Base-by-base conservation (phyloP, 139 green algal genomes). In the Chlamydomonas sp. region DNA sequence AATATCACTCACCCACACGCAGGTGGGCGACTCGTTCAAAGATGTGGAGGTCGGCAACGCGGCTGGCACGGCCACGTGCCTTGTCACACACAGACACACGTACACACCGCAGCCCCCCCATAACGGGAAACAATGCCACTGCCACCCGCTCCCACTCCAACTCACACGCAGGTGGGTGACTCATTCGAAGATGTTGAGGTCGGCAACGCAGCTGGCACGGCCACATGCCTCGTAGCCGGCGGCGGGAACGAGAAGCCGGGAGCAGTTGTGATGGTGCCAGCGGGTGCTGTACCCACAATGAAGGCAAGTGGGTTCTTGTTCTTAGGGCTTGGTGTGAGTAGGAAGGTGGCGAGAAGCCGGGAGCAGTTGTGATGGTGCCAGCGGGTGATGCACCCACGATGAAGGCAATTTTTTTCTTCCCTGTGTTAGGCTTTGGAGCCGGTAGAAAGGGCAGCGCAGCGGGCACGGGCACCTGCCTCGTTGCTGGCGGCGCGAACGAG, bases 161-260 rank as follows among this genome's bases (percentile, higher is more conserved):
- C n/a, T n/a, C n/a, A n/a, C n/a, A n/a, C n/a, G n/a, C n/a, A n/a
- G n/a, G n/a, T n/a, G n/a, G n/a, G n/a, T n/a, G n/a, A n/a, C n/a
- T n/a, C n/a, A n/a, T n/a, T n/a, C 22, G 16, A 20, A 16, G 59
- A 77, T 34, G 67, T 77, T 6, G 72, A 79, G 64, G 70, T 72
- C 31, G 72, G 84, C 10, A 92, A 92, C 47, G 86, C 86, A 1
- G 80, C 79, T 2, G 87, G 87, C 38, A 85, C 84, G 1, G 86
- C 86, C 16, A 84, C 80, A 2, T 92, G 84, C 72, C 73, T 90
- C 1, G 79, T 90, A 1, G 79, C 78, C 13, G 76, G 79, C 28
- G 80, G 82, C 16, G 79, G 80, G 64, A 86, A 86, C 59, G 83
- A 88, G 73, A 78, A 73, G 62, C 75, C 78, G 1, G 72, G 72